Conservation (phyloP, 2,329 filamentous ascomycete species). For the Neoarthrinium moseri region DNA sequence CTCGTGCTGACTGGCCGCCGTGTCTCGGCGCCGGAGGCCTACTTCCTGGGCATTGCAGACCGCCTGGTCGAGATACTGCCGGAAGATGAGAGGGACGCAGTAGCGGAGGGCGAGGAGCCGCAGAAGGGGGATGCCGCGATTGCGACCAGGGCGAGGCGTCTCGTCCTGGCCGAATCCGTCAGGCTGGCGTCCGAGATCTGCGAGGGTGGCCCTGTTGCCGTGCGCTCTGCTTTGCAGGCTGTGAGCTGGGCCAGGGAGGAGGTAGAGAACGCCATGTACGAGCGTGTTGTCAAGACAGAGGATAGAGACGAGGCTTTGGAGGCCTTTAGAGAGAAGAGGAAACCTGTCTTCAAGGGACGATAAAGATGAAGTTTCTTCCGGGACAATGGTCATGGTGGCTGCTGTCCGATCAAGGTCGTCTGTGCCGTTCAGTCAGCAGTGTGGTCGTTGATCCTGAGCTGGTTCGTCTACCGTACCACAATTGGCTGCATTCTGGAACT, state of each 20-base stretch:
- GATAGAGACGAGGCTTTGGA: conserved; percentile 85
- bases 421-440: too few relatives aligned
- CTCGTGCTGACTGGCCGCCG: conserved; percentile 87
- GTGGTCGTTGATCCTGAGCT: too few relatives aligned
- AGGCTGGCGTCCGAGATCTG: conserved; percentile 81
- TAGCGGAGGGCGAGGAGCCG: conserved; percentile 33
- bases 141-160: conserved; percentile 59
- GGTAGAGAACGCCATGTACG: conserved; percentile 85
- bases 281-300: conserved; percentile 76
- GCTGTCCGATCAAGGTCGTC: too few relatives aligned
- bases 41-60: conserved; percentile 88
- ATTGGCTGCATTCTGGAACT: too few relatives aligned
- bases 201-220: conserved; percentile 81
- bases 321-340: conserved; percentile 72
- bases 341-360: conserved; percentile 56
- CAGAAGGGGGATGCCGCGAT: conserved; percentile 40
- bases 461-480: too few relatives aligned
- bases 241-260: conserved; percentile 71
- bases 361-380: too few relatives aligned
- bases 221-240: conserved; percentile 76
- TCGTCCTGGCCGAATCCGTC: conserved; percentile 74
- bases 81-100: conserved; percentile 47
- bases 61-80: conserved; percentile 78
- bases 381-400: too few relatives aligned
- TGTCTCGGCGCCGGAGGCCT: conserved; percentile 80